phyloP scores from a whole-genome alignment of 805 yeast species.

The Metschnikowia cubensis region DNA sequence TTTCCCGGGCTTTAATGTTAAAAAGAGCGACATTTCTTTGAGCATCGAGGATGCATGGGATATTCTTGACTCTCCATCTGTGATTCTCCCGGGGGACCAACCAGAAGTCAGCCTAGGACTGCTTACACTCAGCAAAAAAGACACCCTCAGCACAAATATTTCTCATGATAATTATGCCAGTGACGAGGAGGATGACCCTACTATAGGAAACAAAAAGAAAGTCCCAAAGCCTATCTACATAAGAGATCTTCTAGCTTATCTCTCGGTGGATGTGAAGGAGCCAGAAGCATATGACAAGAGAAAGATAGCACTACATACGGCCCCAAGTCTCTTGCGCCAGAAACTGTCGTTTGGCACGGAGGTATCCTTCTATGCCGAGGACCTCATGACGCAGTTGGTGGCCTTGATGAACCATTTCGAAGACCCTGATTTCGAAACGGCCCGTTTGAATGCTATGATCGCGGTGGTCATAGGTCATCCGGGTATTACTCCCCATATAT shows the following conservation, averaged over 20 bases:
- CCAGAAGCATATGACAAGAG: constrained; percentile 47
- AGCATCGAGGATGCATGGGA: constrained; percentile 21
- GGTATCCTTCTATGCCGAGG: constrained; percentile 52
- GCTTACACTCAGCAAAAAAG: background rate
- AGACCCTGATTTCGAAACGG: constrained; percentile 56
- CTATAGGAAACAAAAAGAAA: constrained; percentile 31
- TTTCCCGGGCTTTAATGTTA: background rate
- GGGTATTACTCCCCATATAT: constrained; percentile 40
- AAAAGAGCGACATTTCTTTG: constrained; percentile 1
- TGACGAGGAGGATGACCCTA: constrained; percentile 54
- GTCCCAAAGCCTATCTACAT: constrained; percentile 60
- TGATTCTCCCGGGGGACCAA: constrained; percentile 6
- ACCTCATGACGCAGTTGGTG: constrained; percentile 47
- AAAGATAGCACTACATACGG: constrained; percentile 45
- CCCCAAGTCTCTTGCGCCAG: constrained; percentile 59
- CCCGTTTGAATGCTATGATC: constrained; percentile 59
- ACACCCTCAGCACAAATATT: background rate
- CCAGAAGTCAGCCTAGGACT: constrained; percentile 1
- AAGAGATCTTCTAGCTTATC: constrained; percentile 62
- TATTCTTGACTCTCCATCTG: constrained; percentile 12
- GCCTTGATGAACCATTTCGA: constrained; percentile 56
- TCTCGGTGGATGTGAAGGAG: constrained; percentile 44
- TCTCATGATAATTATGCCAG: constrained; percentile 14
- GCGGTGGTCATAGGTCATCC: constrained; percentile 56
- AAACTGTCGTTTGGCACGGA: constrained; percentile 61